Evolutionary conservation across 2,329 filamentous ascomycete species (phyloP).

Genomic region (Chlorencoelia australis): DNA sequence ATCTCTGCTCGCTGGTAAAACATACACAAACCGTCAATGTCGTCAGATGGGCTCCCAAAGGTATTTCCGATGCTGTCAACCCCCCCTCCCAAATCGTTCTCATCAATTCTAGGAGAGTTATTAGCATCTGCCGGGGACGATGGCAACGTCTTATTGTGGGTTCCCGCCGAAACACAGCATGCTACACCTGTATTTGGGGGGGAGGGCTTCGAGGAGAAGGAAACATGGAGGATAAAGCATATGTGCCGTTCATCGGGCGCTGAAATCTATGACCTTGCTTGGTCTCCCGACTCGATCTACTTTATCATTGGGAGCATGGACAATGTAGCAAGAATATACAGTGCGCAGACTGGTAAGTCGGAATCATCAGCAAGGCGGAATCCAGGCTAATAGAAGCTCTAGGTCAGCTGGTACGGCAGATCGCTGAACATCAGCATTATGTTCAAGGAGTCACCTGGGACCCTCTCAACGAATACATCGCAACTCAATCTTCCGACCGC

Average conservation of each 20-base stretch:
- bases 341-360: conserved; percentile 69
- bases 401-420: conserved; percentile 70
- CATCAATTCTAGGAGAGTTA: conserved; percentile 58
- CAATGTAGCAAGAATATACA: conserved; percentile 95
- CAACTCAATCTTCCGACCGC: conserved; percentile 94
- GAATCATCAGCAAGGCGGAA: neutral
- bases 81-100: conserved; percentile 2
- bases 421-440: conserved; percentile 95
- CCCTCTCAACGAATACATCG: conserved; percentile 93
- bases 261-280: conserved; percentile 96
- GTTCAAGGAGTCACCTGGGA: conserved; percentile 99
- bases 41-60: conserved; percentile 88
- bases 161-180: conserved; percentile 65
- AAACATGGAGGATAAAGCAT: conserved; percentile 92
- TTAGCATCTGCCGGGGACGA: conserved; percentile 94
- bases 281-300: conserved; percentile 93
- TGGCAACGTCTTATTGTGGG: conserved; percentile 94
- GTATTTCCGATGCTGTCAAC: conserved; percentile 42
- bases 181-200: conserved; percentile 62
- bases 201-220: conserved; percentile 83
- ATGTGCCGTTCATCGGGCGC: conserved; percentile 94
- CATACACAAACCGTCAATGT: conserved; percentile 98
- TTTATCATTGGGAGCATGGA: conserved; percentile 99
- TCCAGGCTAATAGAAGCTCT: conserved; percentile 13
- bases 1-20: conserved; percentile 82